Conservation (phyloP, 495 filamentous ascomycete species). For the Penicillium canescens region DNA sequence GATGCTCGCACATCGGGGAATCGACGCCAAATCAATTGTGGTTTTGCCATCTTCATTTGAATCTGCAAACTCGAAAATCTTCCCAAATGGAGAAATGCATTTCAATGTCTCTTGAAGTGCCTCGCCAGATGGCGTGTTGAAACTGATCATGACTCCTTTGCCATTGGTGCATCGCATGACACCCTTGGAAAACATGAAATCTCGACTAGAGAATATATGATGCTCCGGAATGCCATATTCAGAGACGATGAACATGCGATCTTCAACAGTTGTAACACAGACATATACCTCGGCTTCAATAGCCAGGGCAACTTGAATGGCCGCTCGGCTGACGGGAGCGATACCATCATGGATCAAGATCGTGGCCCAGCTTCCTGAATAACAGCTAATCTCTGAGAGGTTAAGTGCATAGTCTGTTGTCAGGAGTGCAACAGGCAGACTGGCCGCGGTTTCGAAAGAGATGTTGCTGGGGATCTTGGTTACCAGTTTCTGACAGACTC, state of each 20-base stretch:
- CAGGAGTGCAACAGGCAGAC: conserved; percentile 24
- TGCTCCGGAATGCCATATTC: conserved; percentile 38
- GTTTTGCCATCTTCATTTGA: conserved; percentile 1
- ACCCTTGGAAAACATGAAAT: conserved; percentile 44
- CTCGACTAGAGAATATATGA: conserved; percentile 51
- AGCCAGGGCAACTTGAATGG: conserved; percentile 42
- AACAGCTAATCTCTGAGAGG: too few species aligned
- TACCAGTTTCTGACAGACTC: conserved; percentile 12
- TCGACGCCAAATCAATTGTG: conserved; percentile 16
- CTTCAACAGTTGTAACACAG: conserved; percentile 46
- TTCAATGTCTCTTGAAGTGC: conserved; percentile 42
- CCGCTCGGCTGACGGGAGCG: conserved; percentile 48
- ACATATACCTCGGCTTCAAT: conserved; percentile 40
- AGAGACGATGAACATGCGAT: conserved; percentile 34
- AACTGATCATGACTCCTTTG: conserved; percentile 56
- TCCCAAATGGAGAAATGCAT: conserved; percentile 50
- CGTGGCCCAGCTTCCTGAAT: conserved; percentile 10
- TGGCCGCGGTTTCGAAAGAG: conserved; percentile 24
- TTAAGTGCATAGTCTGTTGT: conserved; percentile 32
- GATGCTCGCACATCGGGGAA: conserved; percentile 24
- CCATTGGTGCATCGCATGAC: conserved; percentile 49
- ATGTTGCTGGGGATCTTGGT: conserved; percentile 20
- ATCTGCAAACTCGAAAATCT: conserved; percentile 20
- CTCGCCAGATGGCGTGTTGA: conserved; percentile 51
- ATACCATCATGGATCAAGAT: conserved; percentile 54